Conservation (phyloP, 2,329 filamentous ascomycete genomes). For the Simplicillium aogashimaense region DNA sequence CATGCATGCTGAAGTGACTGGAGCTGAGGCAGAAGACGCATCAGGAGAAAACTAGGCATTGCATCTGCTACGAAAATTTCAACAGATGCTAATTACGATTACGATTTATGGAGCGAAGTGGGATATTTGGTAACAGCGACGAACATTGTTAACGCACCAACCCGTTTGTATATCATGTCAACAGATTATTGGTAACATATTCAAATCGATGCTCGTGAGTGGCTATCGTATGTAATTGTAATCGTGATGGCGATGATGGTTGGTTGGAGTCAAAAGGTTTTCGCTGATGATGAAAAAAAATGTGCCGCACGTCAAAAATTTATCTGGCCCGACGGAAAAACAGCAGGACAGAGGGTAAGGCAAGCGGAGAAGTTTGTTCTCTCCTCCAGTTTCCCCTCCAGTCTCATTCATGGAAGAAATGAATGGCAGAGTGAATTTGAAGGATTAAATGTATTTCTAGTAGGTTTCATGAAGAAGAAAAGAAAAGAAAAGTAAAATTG, state of each 20-base stretch:
- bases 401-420: conserved; percentile 38
- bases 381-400: conserved; percentile 66
- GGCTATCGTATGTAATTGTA: background rate
- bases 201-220: too few species aligned
- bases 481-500: conserved; percentile 9
- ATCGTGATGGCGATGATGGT: background rate
- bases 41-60: too few species aligned
- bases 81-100: too few species aligned
- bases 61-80: too few species aligned
- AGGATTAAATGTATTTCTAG: conserved; percentile 37
- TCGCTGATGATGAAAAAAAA: conserved; percentile 6
- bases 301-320: conserved; percentile 25
- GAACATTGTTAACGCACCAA: too few species aligned
- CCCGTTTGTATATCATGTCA: too few species aligned
- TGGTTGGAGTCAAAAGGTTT: background rate
- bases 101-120: too few species aligned
- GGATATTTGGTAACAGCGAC: too few species aligned
- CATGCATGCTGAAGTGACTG: too few species aligned
- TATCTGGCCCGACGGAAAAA: conserved; percentile 23
- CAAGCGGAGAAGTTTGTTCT: conserved; percentile 34
- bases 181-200: too few species aligned
- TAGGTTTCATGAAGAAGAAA: conserved; percentile 26
- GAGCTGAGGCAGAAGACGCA: too few species aligned
- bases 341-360: conserved; percentile 39
- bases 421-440: conserved; percentile 62